Percentiles rank a stretch among this genome's conserved stretches.
Conservation (phyloP, 176 grass and related monocot genomes). For the Musa beccarii region DNA sequence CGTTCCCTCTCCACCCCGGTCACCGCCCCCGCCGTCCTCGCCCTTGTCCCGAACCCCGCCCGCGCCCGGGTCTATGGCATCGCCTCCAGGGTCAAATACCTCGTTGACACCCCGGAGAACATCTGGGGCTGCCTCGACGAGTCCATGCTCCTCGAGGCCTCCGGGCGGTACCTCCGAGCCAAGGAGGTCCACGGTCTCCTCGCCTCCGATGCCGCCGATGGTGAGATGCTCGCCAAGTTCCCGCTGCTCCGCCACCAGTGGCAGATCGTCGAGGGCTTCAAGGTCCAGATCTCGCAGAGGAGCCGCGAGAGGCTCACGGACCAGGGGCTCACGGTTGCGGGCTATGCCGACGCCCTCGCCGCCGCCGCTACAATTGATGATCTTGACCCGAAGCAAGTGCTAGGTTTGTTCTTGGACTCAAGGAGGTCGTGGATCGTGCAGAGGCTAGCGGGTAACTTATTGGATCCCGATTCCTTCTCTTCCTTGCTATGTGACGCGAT, state of each 20-base stretch:
- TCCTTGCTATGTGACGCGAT: conserved; percentile 63
- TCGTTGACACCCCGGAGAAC: conserved; percentile 94
- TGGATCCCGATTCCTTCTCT: conserved; percentile 45
- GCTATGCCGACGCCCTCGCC: conserved; percentile 82
- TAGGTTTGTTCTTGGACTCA: conserved; percentile 62
- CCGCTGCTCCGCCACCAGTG: conserved; percentile 77
- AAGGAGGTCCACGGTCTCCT: conserved; percentile 63
- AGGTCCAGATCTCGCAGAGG: conserved; percentile 70
- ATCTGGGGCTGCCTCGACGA: conserved; percentile 96
- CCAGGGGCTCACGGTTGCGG: conserved; percentile 43
- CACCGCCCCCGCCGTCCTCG: conserved; percentile 4
- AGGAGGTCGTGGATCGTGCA: conserved; percentile 80
- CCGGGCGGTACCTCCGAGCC: conserved; percentile 69
- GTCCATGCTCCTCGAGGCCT: conserved; percentile 76
- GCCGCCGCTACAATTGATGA: conserved; percentile 57
- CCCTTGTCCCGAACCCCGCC: conserved; percentile 27
- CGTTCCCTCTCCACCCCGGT: conserved; percentile 47
- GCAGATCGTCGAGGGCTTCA: conserved; percentile 85
- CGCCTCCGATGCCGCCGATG: conserved; percentile 16
- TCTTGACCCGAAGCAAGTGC: conserved; percentile 48
- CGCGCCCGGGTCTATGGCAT: conserved; percentile 51
- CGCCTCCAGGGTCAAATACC: conserved; percentile 78
- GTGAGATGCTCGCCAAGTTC: conserved; percentile 48
- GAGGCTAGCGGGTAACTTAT: conserved; percentile 29
- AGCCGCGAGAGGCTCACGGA: conserved; percentile 71